Percentiles rank a stretch among this genome's conserved stretches.
Conservation (phyloP, 129 eudicot genomes). For the sunflower (Helianthus annuus) region HanXRQr2.0-SUNRISE NC_035434.2:147940009-147940508, state of each 20-base stretch:
- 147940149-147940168: constrained; percentile 35
- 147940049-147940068: background rate
- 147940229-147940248: background rate
- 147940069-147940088: background rate
- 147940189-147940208: constrained; percentile 21
- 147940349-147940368: background rate
- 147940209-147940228: background rate
- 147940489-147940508: constrained; percentile 63
- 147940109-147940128: constrained; percentile 19
- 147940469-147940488: constrained; percentile 68
- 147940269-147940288: background rate
- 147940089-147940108: constrained; percentile 17
- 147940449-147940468: constrained; percentile 37
- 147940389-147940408: constrained; percentile 23
- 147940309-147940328: background rate
- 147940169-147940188: constrained; percentile 21
- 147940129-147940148: constrained; percentile 7
- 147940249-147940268: background rate
- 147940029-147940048: background rate
- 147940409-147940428: constrained; percentile 28
- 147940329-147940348: background rate
- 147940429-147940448: constrained; percentile 21
- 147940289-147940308: background rate
- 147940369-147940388: background rate
- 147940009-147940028: too few relatives aligned